Evolutionary conservation across 208 protist species (phyloP).

Genomic region (Balamuthia mandrillaris): DNA sequence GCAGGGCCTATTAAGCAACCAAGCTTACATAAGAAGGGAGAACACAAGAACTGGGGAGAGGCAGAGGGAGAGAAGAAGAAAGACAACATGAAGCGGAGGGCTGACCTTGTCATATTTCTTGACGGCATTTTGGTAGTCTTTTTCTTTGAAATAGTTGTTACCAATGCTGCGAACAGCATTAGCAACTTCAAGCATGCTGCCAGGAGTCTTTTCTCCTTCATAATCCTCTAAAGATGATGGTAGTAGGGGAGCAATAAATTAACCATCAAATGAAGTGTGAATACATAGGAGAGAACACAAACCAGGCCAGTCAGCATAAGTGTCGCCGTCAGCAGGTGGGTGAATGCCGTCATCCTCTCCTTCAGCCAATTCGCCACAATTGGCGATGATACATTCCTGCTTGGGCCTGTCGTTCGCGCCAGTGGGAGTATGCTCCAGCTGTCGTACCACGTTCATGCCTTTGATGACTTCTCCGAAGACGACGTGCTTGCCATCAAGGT

Average conservation of each 20-base stretch:
- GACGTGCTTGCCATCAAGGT: conserved; percentile 78
- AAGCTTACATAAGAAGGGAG: neutral
- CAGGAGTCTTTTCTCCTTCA: neutral
- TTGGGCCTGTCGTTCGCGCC: conserved; percentile 18
- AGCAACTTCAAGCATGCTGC: conserved; percentile 37
- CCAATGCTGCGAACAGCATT: conserved; percentile 40
- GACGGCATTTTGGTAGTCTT: conserved; percentile 23
- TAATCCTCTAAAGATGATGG: conserved; percentile 16
- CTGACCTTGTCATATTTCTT: conserved; percentile 45
- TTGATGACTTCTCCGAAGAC: conserved; percentile 81
- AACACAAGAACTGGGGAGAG: neutral
- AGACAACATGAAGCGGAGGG: neutral
- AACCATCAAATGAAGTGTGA: neutral
- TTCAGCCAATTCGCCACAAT: conserved; percentile 46
- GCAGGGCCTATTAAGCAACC: neutral
- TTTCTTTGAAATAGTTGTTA: conserved; percentile 47
- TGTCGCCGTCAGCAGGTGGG: neutral
- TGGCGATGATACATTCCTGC: conserved; percentile 8
- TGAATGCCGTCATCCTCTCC: conserved; percentile 49
- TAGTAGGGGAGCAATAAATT: neutral
- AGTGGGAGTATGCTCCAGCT: conserved; percentile 47
- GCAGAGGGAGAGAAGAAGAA: neutral
- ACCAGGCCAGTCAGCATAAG: neutral
- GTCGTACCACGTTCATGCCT: conserved; percentile 60
- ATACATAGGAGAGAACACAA: neutral